These are phyloP conservation scores for Hypoxylon sp. DNA, from an alignment of 2,329 filamentous ascomycete species.

Conservation along the genomic window DNA sequence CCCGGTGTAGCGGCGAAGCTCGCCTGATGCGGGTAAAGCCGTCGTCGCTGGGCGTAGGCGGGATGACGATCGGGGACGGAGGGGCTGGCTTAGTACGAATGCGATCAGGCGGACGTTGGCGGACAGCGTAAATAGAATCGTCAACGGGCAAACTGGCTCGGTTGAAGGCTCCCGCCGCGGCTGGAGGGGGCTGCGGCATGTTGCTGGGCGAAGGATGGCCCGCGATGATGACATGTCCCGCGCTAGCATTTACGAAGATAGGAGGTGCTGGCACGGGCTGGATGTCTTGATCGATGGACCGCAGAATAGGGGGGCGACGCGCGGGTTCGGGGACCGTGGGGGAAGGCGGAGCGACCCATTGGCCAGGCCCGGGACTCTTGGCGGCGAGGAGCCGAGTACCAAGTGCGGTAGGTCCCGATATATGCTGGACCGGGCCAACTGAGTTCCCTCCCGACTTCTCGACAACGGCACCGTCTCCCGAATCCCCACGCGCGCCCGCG, in stretches of 20 bases:
- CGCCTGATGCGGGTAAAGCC: conserved; percentile 42
- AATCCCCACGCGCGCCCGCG: conserved; percentile 52
- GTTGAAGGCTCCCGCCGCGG: conserved; percentile 22
- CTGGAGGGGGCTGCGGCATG: conserved; percentile 26
- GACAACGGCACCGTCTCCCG: conserved; percentile 1
- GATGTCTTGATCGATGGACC: conserved; percentile 35
- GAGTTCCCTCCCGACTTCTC: conserved; percentile 22
- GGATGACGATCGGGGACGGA: conserved; percentile 27
- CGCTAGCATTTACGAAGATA: conserved; percentile 25
- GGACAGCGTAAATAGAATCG: conserved; percentile 42
- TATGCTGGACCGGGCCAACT: conserved; percentile 25
- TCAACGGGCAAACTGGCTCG: conserved; percentile 25
- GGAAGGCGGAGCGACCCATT: conserved; percentile 35
- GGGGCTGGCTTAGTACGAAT: conserved; percentile 17
- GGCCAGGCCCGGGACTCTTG: conserved; percentile 29
- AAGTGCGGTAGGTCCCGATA: conserved; percentile 39
- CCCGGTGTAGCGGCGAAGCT: conserved; percentile 38
- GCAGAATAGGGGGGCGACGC: conserved; percentile 37
- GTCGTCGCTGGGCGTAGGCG: conserved; percentile 39
- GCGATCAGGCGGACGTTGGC: conserved; percentile 33
- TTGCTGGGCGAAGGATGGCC: conserved; percentile 28
- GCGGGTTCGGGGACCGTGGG: conserved; percentile 39
- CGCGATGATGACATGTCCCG: conserved; percentile 20
- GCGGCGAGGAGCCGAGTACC: conserved; percentile 37
- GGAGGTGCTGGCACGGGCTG: conserved; percentile 35